Base-by-base conservation (phyloP, 371 early-diverging fungal genomes). In the Rhizopus arrhizus region DNA sequence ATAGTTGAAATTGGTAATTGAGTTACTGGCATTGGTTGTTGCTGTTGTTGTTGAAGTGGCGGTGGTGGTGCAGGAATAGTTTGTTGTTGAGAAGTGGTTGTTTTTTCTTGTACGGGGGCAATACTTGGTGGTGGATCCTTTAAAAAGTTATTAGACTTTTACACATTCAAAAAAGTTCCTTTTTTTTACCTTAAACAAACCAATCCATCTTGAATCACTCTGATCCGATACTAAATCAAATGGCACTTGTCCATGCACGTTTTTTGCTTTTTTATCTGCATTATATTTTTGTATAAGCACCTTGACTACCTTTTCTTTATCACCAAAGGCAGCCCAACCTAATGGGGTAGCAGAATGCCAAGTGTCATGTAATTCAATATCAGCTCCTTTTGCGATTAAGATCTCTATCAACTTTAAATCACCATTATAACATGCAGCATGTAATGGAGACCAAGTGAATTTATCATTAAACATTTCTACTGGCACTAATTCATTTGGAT, bases 321-420 rank as follows among this genome's bases (percentile, higher is more conserved):
- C 91, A 40, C 87, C 92, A 70, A 86, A 95, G 0, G 94, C 94
- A 3, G 97, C 95, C 97, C 97, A 97, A 0, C 90, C 90, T 10
- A 97, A 75, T 4, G 97, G 92, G 15, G 91, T 85, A 32, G 89
- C 92, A 3, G 77, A 77, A 66, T 94, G 89, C 91, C 93, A 89
- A 11, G 92, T 91, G 70, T 97, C 97, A 11, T 86, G 73, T 4
- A 91, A 60, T 52, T 96, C 94, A 15, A 94, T 72, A 43, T 93
- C 68, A 3, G 92, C 95, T n/a, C 91, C 91, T 49, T 78, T 74
- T 3, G 83, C 80, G 55, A 94, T 71, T 12, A 97, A 78, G 8
- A 80, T 65, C 32, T 80, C 80, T 13, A 90, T 71, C 2, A 92
- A 74, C 53, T 85, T 83, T n/a, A 75, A 65, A 42, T 86, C 75